Evolutionary conservation across 2,329 filamentous ascomycete genomes (phyloP), one percentile per base, ranked within the genome.

Genomic region (Rutstroemia sp.): DNA sequence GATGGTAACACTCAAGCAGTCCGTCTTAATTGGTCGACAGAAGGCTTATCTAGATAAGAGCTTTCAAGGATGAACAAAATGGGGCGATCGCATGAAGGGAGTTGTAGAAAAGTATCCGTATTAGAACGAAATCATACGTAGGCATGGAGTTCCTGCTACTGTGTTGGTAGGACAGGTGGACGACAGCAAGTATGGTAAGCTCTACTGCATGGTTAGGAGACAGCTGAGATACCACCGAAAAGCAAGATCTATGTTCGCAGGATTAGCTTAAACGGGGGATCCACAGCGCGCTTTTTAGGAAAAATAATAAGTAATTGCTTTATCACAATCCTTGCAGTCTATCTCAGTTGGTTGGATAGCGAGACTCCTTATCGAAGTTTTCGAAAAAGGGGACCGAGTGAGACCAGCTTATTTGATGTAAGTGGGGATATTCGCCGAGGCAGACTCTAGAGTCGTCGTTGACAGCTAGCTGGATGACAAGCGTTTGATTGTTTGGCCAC

Each of bases 241-340:
- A 30, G 27, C 27, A 30, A 30, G 8, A 30, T 10, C 27, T 30
- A 30, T 30, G 27, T 30, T 30, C 27, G 27, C 7, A 30, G 27
- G 27, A 30, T 30, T 30, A 30, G 27, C 27, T 30, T 30, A 30
- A 30, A 30, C 1, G 30, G 30, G 30, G 30, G 30, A 12, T 34
- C 30, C 30, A 34, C 40, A 48, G 39, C 36, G 36, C 39, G 21
- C 30, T 42, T 36, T 50, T 53, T 47, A 27, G 54, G 34, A 21
- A 42, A 60, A 62, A 60, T 60, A 60, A 54, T 46, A 61, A 58
- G 54, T 39, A 57, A 52, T 54, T 23, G 51, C 48, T 48, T 61
- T 65, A 67, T 65, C 64, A 56, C 19, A 44, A 63, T 56, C 63
- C 64, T 58, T 64, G 64, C 58, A 61, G 63, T 62, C 61, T 61